phyloP scores from a whole-genome alignment of 805 yeast genomes.

The Yarrowia sp. region DNA sequence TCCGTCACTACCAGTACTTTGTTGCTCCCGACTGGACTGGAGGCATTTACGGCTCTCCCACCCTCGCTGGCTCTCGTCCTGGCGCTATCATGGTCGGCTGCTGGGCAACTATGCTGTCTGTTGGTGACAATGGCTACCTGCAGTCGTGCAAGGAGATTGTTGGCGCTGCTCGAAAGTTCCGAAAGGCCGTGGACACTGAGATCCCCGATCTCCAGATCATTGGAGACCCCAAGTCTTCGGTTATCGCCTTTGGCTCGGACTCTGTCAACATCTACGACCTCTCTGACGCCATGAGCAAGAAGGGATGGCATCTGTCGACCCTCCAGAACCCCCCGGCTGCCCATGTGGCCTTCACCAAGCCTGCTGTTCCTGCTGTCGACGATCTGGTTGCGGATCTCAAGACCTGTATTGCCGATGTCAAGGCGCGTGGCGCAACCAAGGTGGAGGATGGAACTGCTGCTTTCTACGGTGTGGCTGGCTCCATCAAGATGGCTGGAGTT shows the following conservation, averaged over 20 bases:
- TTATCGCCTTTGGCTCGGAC: conserved; percentile 69
- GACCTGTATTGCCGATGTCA: conserved; percentile 45
- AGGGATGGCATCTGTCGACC: conserved; percentile 88
- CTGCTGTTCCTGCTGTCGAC: conserved; percentile 61
- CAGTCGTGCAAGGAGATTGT: conserved; percentile 67
- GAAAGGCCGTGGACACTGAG: conserved; percentile 44
- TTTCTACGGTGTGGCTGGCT: conserved; percentile 93
- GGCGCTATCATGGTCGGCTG: conserved; percentile 98
- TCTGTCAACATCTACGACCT: conserved; percentile 69
- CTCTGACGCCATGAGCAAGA: conserved; percentile 62
- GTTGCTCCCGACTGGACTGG: conserved; percentile 86
- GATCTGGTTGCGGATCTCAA: conserved; percentile 56
- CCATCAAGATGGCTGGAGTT: conserved; percentile 76
- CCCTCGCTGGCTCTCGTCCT: conserved; percentile 94
- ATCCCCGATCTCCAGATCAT: conserved; percentile 61
- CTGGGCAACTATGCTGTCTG: conserved; percentile 85
- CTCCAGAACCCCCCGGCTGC: conserved; percentile 88
- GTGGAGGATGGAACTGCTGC: conserved; percentile 66
- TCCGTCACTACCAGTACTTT: conserved; percentile 81
- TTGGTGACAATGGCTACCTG: conserved; percentile 83
- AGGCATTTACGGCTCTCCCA: conserved; percentile 94
- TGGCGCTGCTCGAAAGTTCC: conserved; percentile 58
- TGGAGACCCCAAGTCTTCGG: conserved; percentile 86
- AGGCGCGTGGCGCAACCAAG: conserved; percentile 34
- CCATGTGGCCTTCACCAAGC: conserved; percentile 82